Percentiles rank a stretch among this genome's conserved stretches.
These are phyloP conservation scores for Parasitella parasitica DNA, from an alignment of 371 early-diverging fungal genomes.

Conservation along the genomic window DNA sequence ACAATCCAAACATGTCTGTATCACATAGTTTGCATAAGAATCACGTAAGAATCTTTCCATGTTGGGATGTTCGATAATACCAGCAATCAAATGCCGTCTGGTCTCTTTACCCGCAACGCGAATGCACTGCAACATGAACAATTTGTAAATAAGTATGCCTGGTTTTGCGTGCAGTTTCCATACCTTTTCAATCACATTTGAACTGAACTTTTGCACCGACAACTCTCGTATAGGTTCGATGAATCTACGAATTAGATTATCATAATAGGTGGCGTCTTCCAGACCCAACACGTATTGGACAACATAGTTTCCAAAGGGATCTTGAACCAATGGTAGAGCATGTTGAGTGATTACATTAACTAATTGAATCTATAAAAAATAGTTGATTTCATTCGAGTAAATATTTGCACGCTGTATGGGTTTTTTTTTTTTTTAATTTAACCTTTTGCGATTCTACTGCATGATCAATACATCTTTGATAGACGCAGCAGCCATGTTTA, in stretches of 20 bases:
- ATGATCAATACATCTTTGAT: conserved; percentile 96
- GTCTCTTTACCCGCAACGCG: conserved; percentile 72
- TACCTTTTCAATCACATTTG: conserved; percentile 91
- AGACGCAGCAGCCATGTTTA: conserved; percentile 96
- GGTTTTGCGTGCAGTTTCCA: background rate
- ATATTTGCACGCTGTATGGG: background rate
- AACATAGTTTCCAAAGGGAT: conserved; percentile 98
- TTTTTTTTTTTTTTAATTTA: background rate
- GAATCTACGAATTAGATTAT: conserved; percentile 71
- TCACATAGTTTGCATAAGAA: conserved; percentile 89
- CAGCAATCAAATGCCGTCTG: conserved; percentile 67
- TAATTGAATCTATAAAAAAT: conserved; percentile 51
- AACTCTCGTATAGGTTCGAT: conserved; percentile 74
- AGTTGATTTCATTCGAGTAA: too few relatives aligned
- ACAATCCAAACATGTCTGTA: conserved; percentile 87
- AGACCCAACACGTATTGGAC: conserved; percentile 95
- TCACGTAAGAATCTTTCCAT: conserved; percentile 81
- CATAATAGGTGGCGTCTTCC: conserved; percentile 61
- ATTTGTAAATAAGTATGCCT: background rate
- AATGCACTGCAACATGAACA: conserved; percentile 60
- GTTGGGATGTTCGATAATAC: conserved; percentile 64
- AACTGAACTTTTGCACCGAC: conserved; percentile 89
- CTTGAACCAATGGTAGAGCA: conserved; percentile 80
- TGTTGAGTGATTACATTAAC: conserved; percentile 76
- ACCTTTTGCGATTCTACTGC: conserved; percentile 69